These are phyloP conservation scores for Ogataea pini DNA, from an alignment of 805 yeast genomes.

Conservation along the genomic window DNA sequence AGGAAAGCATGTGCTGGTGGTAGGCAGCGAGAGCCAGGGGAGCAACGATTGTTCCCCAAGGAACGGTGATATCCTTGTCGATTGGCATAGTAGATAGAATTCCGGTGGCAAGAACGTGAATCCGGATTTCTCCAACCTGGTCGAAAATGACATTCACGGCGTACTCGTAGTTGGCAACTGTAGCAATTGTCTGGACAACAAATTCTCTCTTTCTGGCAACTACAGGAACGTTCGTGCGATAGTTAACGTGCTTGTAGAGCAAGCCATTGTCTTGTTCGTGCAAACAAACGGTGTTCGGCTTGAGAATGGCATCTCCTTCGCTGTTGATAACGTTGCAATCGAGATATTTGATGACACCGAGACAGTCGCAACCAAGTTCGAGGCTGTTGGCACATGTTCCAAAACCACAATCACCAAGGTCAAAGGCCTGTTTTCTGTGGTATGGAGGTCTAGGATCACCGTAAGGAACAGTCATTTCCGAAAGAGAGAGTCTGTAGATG, in stretches of 20 bases:
- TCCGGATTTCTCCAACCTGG: constrained; percentile 75
- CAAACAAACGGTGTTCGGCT: constrained; percentile 74
- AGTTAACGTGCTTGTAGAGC: constrained; percentile 77
- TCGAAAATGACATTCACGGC: constrained; percentile 69
- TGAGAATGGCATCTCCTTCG: constrained; percentile 60
- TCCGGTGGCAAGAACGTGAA: constrained; percentile 85
- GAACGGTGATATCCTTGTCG: constrained; percentile 65
- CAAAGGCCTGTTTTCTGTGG: constrained; percentile 86
- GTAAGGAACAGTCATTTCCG: constrained; percentile 88
- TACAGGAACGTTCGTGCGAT: constrained; percentile 67
- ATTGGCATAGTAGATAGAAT: constrained; percentile 83
- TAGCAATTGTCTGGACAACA: constrained; percentile 77
- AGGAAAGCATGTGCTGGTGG: constrained; percentile 79
- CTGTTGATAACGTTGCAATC: constrained; percentile 58
- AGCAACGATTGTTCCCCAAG: constrained; percentile 75
- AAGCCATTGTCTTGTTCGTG: constrained; percentile 81
- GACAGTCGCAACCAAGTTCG: constrained; percentile 77
- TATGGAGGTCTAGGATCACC: constrained; percentile 83
- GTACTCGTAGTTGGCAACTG: constrained; percentile 85
- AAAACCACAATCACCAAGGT: constrained; percentile 83
- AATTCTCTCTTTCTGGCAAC: constrained; percentile 79
- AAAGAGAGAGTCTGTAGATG: constrained; percentile 69
- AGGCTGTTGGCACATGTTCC: constrained; percentile 72
- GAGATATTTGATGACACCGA: constrained; percentile 74
- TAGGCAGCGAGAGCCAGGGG: constrained; percentile 82